A percentile compares a stretch with the other conserved stretches of the same genome.
Conservation (phyloP, 2,329 filamentous ascomycete genomes). For the Neoascochyta sp. region DNA sequence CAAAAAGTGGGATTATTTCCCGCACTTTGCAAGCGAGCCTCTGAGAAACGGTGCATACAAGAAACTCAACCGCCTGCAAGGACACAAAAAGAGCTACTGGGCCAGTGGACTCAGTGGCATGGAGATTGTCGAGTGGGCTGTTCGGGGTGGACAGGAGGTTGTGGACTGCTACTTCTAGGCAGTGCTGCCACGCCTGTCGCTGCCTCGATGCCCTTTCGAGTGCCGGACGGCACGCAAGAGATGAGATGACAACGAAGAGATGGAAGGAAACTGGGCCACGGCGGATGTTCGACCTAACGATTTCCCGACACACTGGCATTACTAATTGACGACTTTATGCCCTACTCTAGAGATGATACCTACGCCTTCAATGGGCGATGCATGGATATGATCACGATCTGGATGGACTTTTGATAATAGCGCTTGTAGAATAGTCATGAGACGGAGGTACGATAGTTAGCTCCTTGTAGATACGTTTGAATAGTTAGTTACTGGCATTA, state of each 20-base stretch:
- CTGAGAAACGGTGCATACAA: conserved; percentile 27
- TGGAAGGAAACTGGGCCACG: too few species aligned
- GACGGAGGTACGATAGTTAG: too few species aligned
- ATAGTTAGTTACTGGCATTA: too few species aligned
- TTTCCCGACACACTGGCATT: conserved; percentile 6
- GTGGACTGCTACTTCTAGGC: conserved; percentile 33
- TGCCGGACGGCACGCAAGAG: too few species aligned
- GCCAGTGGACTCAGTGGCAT: conserved; percentile 37
- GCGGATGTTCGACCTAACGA: conserved; percentile 7
- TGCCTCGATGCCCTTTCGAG: too few species aligned
- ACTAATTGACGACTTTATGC: conserved; percentile 12
- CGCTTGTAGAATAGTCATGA: conserved; percentile 12
- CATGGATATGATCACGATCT: conserved; percentile 3
- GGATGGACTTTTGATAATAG: conserved; percentile 13
- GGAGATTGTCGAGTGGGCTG: conserved; percentile 40
- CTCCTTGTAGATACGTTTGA: too few species aligned
- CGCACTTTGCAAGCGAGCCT: conserved; percentile 31
- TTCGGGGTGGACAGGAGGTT: conserved; percentile 34
- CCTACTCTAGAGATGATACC: conserved; percentile 20
- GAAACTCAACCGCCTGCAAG: conserved; percentile 34
- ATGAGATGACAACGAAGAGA: too few species aligned
- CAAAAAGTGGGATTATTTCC: conserved; percentile 40
- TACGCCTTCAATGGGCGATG: conserved; percentile 25
- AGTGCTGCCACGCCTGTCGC: too few species aligned
- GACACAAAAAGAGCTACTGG: conserved; percentile 37